Conservation (phyloP, 2,329 filamentous ascomycete species). For the Corynespora cassiicola region DNA sequence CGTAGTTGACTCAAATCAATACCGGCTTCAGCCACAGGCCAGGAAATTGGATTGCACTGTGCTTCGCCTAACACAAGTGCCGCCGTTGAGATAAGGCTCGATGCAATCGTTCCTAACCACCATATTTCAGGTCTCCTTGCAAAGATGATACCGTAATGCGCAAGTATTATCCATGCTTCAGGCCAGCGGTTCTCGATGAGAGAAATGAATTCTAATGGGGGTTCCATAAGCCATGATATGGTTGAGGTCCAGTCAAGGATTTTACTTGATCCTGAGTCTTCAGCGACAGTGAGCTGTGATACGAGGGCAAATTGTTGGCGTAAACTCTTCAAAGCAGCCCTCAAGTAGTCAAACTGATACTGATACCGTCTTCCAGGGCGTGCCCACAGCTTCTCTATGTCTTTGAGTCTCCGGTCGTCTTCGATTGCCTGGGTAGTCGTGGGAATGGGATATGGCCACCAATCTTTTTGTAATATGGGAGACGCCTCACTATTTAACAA, state of each 20-base stretch:
- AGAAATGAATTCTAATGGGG: slow-evolving; percentile 21
- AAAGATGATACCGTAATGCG: slow-evolving; percentile 33
- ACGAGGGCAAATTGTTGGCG: slow-evolving; percentile 27
- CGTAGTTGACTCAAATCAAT: slow-evolving; percentile 17
- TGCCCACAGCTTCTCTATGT: slow-evolving; percentile 30
- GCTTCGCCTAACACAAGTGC: slow-evolving; percentile 29
- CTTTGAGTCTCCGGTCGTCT: slow-evolving; percentile 21
- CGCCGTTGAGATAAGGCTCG: slow-evolving; percentile 24
- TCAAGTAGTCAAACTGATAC: slow-evolving; percentile 29
- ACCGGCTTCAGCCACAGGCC: slow-evolving; percentile 24
- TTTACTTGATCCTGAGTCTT: slow-evolving; percentile 1
- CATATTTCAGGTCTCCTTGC: slow-evolving; percentile 17
- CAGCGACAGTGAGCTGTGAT: slow-evolving; percentile 22
- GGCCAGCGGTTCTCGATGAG: slow-evolving; percentile 26
- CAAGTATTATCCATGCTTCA: slow-evolving; percentile 35
- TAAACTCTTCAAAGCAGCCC: slow-evolving; percentile 18
- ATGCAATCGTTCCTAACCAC: slow-evolving; percentile 28
- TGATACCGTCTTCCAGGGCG: slow-evolving; percentile 25
- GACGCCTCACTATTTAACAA: slow-evolving; percentile 22
- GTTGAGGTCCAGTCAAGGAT: slow-evolving; percentile 27
- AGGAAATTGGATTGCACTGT: slow-evolving; percentile 30
- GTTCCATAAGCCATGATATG: slow-evolving; percentile 21
- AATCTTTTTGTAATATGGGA: slow-evolving; percentile 26
- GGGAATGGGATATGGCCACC: slow-evolving; percentile 27
- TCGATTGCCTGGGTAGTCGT: slow-evolving; percentile 16